phyloP scores from a whole-genome alignment of 2,329 filamentous ascomycete species.

The Fusarium luffae region DNA sequence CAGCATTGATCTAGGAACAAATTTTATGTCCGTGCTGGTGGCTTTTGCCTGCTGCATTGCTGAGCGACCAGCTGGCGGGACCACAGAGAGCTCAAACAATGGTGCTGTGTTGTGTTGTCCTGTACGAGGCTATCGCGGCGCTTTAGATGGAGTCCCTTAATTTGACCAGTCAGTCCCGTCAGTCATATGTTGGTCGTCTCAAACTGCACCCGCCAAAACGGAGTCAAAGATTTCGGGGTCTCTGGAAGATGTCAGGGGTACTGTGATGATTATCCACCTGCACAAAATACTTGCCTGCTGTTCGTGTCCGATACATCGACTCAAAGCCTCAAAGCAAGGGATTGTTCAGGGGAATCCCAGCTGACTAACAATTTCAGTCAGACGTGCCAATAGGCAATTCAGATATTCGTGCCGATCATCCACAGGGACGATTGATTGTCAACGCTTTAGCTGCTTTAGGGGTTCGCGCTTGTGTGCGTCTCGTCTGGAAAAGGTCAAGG shows the following conservation, averaged over 20 bases:
- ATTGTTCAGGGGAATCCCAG: conserved; percentile 27
- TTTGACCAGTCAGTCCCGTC: conserved; percentile 21
- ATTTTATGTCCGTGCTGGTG: conserved; percentile 29
- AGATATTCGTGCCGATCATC: conserved; percentile 32
- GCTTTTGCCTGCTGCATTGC: conserved; percentile 27
- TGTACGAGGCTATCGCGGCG: conserved; percentile 22
- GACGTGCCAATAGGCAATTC: conserved; percentile 25
- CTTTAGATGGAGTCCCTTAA: conserved; percentile 32
- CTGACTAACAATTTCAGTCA: conserved; percentile 22
- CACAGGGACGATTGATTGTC: conserved; percentile 43
- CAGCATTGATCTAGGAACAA: conserved; percentile 33
- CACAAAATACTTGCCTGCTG: conserved; percentile 34
- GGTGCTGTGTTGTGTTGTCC: conserved; percentile 35
- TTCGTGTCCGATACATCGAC: conserved; percentile 15
- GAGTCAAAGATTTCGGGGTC: conserved; percentile 34
- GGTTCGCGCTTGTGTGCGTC: conserved; percentile 28
- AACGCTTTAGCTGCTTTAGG: conserved; percentile 36
- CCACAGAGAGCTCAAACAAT: conserved; percentile 32
- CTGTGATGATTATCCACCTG: conserved; percentile 12
- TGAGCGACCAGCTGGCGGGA: conserved; percentile 27
- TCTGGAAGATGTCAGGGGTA: conserved; percentile 28
- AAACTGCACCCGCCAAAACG: conserved; percentile 13
- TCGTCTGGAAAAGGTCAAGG: conserved; percentile 33
- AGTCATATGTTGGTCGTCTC: conserved; percentile 26
- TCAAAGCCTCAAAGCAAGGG: conserved; percentile 33